phyloP scores from a whole-genome alignment of 306 rosid species.

The Cucumis cinereus region DNA sequence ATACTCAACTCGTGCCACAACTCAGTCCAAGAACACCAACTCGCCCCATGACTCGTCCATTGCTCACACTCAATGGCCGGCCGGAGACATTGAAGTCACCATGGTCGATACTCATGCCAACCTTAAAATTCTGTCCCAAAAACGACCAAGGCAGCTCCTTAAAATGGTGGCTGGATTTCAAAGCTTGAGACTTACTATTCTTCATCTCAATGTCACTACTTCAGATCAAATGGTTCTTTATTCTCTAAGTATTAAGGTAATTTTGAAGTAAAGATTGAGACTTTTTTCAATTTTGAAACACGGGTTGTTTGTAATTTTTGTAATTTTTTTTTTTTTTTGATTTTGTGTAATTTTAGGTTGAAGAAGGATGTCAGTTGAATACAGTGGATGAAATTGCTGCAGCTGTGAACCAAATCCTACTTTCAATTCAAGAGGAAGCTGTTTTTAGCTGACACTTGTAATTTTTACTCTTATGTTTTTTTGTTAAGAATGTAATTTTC shows the following conservation, averaged over 20 bases:
- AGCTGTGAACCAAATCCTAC: slow-evolving; percentile 62
- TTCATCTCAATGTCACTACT: slow-evolving; percentile 73
- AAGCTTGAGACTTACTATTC: slow-evolving; percentile 43
- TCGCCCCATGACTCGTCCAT: not conserved
- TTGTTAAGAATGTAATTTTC: not conserved
- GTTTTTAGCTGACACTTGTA: slow-evolving; percentile 24
- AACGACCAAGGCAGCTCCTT: slow-evolving; percentile 36
- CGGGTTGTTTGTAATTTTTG: not conserved
- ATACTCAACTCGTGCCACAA: slow-evolving; percentile 37
- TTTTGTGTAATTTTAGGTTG: slow-evolving; percentile 46
- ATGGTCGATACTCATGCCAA: slow-evolving; percentile 84
- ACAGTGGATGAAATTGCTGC: slow-evolving; percentile 87
- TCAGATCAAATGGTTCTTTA: slow-evolving; percentile 51
- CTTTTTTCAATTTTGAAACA: not conserved
- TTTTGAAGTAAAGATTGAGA: not conserved
- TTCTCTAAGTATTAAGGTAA: slow-evolving; percentile 72
- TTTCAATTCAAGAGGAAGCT: slow-evolving; percentile 34
- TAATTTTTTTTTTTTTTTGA: not conserved
- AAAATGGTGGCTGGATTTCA: slow-evolving; percentile 58
- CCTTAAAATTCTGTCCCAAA: slow-evolving; percentile 53
- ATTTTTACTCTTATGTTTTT: not conserved
- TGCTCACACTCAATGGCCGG: slow-evolving; percentile 14
- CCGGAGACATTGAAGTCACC: slow-evolving; percentile 79
- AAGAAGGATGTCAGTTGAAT: slow-evolving; percentile 58
- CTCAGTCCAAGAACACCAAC: slow-evolving; percentile 12